Conservation (phyloP, 202 grass and related monocot genomes). For the Brachypodium distachyon region DNA sequence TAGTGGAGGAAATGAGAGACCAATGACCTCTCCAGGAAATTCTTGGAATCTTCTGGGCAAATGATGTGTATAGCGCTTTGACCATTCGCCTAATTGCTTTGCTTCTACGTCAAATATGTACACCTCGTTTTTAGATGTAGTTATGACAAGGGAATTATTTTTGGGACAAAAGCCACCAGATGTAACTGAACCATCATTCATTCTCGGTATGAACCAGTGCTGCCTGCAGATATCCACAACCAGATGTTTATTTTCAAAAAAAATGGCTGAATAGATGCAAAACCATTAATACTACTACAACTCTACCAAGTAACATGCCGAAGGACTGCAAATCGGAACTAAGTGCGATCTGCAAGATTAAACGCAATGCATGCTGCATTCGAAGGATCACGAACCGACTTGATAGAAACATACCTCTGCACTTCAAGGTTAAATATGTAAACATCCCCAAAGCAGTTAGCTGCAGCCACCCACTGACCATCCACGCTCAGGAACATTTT, state of each 20-base stretch:
- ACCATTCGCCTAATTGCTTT: slow-evolving; percentile 92
- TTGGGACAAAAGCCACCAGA: slow-evolving; percentile 88
- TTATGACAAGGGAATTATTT: slow-evolving; percentile 72
- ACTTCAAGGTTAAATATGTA: slow-evolving; percentile 93
- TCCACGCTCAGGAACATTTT: slow-evolving; percentile 87
- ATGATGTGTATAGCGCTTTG: slow-evolving; percentile 47
- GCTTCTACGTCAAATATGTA: slow-evolving; percentile 92
- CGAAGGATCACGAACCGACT: background rate
- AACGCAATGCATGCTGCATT: too few species aligned
- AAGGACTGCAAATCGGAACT: background rate
- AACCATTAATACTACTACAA: background rate
- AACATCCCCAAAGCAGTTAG: slow-evolving; percentile 85
- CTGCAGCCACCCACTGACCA: slow-evolving; percentile 83
- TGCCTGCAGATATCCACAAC: slow-evolving; percentile 67
- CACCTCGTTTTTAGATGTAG: slow-evolving; percentile 87
- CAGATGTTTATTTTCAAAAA: too few species aligned
- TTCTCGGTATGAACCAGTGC: slow-evolving; percentile 86
- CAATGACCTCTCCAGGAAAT: slow-evolving; percentile 93
- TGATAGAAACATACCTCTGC: slow-evolving; percentile 46
- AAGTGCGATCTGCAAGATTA: background rate
- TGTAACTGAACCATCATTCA: slow-evolving; percentile 86
- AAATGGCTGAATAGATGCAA: too few species aligned
- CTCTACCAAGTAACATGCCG: background rate
- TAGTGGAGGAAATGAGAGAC: slow-evolving; percentile 64
- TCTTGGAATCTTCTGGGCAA: slow-evolving; percentile 90